These are phyloP conservation scores for Erythrophleum ivorense DNA, from an alignment of 331 rosid genomes.

Conservation along the genomic window DNA sequence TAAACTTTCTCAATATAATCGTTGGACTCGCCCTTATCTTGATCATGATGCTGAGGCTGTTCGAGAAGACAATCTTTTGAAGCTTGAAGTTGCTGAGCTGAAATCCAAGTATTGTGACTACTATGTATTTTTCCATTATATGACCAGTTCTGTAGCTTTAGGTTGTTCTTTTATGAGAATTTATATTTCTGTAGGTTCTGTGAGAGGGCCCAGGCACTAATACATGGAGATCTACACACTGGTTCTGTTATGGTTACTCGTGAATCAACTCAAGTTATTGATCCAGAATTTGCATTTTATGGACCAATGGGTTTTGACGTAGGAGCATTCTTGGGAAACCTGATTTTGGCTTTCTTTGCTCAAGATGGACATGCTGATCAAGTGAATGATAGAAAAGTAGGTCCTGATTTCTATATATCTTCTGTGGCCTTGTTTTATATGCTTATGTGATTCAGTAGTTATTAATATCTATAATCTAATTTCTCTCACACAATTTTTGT, in stretches of 20 bases:
- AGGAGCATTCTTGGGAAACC: conserved; percentile 90
- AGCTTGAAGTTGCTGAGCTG: conserved; percentile 88
- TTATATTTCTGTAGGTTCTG: conserved; percentile 60
- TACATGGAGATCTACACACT: conserved; percentile 97
- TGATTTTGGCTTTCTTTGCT: conserved; percentile 88
- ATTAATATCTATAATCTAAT: conserved; percentile 11
- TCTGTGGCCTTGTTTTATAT: conserved; percentile 12
- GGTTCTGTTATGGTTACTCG: conserved; percentile 89
- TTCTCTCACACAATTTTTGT: not conserved
- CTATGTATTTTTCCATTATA: not conserved
- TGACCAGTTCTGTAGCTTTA: not conserved
- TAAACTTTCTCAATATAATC: conserved; percentile 79
- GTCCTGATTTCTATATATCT: conserved; percentile 22
- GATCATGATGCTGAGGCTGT: conserved; percentile 85
- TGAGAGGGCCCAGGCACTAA: conserved; percentile 84
- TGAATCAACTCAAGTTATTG: conserved; percentile 91
- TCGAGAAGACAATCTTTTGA: conserved; percentile 77
- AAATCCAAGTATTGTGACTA: conserved; percentile 64
- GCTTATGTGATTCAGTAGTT: conserved; percentile 19
- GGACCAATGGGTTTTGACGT: conserved; percentile 96
- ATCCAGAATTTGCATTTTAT: conserved; percentile 92
- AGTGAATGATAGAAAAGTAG: conserved; percentile 74
- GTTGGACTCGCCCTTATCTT: conserved; percentile 81
- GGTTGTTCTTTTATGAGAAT: not conserved
- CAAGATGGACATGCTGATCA: conserved; percentile 90